Conservation (phyloP, 192 early-diverging fungal species). For the Anaeromyces robustus region DNA sequence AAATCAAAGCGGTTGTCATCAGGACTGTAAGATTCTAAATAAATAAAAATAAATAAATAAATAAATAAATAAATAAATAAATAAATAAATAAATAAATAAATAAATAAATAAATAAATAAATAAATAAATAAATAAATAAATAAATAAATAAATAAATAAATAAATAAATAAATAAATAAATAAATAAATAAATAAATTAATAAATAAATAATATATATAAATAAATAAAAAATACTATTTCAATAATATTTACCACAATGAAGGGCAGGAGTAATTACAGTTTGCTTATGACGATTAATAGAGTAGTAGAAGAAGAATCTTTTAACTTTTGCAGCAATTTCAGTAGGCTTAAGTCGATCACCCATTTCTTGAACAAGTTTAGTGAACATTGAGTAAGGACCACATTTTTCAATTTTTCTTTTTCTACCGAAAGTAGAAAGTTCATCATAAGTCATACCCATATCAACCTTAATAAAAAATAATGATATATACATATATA, state of each 20-base stretch:
- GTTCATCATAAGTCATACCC: constrained; percentile 95
- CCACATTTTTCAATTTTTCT: constrained; percentile 79
- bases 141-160: background rate
- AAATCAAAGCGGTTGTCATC: constrained; percentile 98
- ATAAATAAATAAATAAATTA: too few relatives aligned
- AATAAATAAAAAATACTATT: background rate
- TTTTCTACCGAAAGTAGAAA: constrained; percentile 76
- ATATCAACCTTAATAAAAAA: constrained; percentile 53
- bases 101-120: background rate
- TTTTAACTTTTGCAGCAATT: constrained; percentile 85
- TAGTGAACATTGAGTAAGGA: constrained; percentile 87
- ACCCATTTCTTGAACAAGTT: constrained; percentile 70
- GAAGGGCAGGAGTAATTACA: constrained; percentile 66
- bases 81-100: background rate
- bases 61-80: background rate
- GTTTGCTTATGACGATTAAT: constrained; percentile 99
- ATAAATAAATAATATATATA: background rate
- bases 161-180: background rate
- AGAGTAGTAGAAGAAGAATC: constrained; percentile 89
- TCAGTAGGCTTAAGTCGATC: constrained; percentile 33
- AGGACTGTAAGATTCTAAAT: constrained; percentile 85
- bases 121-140: background rate
- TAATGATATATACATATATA: background rate
- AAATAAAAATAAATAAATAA: too few relatives aligned
- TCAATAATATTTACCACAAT: constrained; percentile 2